A percentile compares a stretch with the other conserved stretches of the same genome.
phyloP scores from a whole-genome alignment of 208 protist species.

The Lotmaria passim region DNA sequence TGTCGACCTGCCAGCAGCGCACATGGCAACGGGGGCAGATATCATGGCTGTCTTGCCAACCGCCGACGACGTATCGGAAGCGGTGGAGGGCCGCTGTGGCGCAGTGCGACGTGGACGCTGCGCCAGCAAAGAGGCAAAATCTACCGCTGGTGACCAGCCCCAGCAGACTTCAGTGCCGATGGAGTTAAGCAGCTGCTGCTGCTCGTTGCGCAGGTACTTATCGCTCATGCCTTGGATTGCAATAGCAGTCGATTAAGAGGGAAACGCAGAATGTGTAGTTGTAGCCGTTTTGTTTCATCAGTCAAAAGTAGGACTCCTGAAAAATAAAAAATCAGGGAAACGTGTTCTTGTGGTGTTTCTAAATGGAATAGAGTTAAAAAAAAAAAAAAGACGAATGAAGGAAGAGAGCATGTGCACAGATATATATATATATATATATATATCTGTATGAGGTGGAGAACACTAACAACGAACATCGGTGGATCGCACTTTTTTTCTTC shows the following conservation, averaged over 20 bases:
- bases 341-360: no score
- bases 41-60: background rate
- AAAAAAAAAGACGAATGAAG: no score
- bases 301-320: no score
- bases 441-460: no score
- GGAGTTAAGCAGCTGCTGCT: constrained; percentile 81
- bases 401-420: no score
- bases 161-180: constrained; percentile 87
- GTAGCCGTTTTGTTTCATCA: no score
- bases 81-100: background rate
- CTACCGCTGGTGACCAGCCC: constrained; percentile 90
- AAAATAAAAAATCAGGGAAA: no score
- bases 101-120: constrained; percentile 11
- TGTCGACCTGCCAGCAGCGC: background rate
- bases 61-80: background rate
- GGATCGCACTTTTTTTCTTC: no score
- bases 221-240: constrained; percentile 61
- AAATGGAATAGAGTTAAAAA: no score
- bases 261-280: constrained; percentile 18
- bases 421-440: no score
- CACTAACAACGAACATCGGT: no score
- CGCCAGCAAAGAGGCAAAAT: constrained; percentile 64
- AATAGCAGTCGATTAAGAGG: background rate
- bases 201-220: constrained; percentile 84
- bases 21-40: no score